Conservation (phyloP, 1,139 yeast species). For the Blastobotrys serpentis region DNA sequence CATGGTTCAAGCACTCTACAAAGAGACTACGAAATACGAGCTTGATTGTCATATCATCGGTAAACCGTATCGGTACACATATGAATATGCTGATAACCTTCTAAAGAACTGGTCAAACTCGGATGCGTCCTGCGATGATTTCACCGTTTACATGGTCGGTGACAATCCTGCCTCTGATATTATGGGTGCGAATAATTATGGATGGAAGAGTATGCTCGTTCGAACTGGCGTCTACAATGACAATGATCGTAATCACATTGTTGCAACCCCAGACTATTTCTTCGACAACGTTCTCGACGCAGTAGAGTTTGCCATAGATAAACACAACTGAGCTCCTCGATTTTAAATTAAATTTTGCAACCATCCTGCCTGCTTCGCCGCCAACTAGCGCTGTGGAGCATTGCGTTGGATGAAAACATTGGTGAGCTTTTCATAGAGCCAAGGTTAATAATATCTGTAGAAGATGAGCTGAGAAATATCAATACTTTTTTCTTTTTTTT, state of each 20-base stretch:
- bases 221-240: constrained; percentile 84
- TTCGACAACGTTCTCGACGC: constrained; percentile 42
- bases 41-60: constrained; percentile 69
- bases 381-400: too few relatives aligned
- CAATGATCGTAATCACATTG: constrained; percentile 43
- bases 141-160: constrained; percentile 83
- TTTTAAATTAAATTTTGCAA: too few relatives aligned
- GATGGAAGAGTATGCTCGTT: constrained; percentile 85
- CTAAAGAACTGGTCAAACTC: constrained; percentile 53
- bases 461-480: too few relatives aligned
- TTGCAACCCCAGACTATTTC: constrained; percentile 37
- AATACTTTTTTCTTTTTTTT: too few relatives aligned
- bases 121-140: constrained; percentile 26
- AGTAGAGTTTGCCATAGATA: constrained; percentile 32
- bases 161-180: constrained; percentile 95
- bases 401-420: too few relatives aligned
- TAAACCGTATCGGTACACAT: constrained; percentile 78
- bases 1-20: constrained; percentile 61
- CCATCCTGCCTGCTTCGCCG: too few relatives aligned
- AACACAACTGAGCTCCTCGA: background rate
- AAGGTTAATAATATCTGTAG: too few relatives aligned
- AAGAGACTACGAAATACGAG: constrained; percentile 49
- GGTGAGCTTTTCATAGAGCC: too few relatives aligned
- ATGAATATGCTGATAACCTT: constrained; percentile 78
- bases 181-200: constrained; percentile 78